These are phyloP conservation scores for Apostasia ramifera DNA, from an alignment of 106 monocot species.

Conservation along the genomic window DNA sequence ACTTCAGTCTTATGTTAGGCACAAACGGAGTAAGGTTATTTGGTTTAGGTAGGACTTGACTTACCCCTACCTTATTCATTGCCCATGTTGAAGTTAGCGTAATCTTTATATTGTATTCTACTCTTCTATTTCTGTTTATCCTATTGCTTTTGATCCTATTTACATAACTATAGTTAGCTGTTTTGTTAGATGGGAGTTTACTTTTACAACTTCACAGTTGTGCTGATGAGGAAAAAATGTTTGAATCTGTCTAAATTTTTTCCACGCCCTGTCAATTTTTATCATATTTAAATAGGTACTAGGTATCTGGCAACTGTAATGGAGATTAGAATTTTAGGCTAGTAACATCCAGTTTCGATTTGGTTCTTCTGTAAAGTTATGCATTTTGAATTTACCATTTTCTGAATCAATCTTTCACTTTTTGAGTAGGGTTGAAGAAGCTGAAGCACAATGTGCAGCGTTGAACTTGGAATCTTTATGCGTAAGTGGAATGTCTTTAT, in stretches of 20 bases:
- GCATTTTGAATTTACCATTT: background rate
- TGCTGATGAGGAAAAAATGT: background rate
- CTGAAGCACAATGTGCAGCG: constrained; percentile 88
- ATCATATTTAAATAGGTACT: too few relatives aligned
- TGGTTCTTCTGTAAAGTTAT: too few relatives aligned
- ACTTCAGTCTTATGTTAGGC: too few relatives aligned
- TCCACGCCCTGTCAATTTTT: background rate
- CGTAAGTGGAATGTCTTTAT: constrained; percentile 42
- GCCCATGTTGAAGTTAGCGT: background rate
- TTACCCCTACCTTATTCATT: too few relatives aligned
- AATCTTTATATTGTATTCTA: background rate
- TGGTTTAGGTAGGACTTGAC: too few relatives aligned
- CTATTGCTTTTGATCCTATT: background rate
- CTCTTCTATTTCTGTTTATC: background rate
- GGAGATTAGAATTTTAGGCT: too few relatives aligned
- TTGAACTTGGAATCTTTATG: constrained; percentile 63
- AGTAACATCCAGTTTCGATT: too few relatives aligned
- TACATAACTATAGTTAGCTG: background rate
- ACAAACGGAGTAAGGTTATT: too few relatives aligned
- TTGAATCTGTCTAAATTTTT: background rate
- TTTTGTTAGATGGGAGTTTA: background rate
- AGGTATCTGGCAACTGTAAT: too few relatives aligned
- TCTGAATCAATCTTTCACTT: background rate
- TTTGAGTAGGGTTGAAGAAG: constrained; percentile 72
- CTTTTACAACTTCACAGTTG: background rate